phyloP scores from a whole-genome alignment of 1,284 basidiomycete genomes.

The Stereum hirsutum region DNA sequence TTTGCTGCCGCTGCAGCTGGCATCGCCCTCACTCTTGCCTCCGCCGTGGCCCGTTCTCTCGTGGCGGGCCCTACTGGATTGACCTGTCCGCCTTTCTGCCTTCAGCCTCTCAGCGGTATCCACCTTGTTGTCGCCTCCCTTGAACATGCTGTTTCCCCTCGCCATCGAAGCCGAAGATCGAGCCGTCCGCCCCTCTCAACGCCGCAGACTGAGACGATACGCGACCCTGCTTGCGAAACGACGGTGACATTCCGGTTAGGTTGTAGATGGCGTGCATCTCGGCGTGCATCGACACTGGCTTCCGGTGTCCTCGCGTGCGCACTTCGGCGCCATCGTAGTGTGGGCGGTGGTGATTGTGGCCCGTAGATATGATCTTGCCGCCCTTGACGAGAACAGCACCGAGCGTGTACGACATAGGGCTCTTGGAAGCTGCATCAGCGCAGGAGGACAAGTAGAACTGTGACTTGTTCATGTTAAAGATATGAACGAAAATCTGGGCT shows the following conservation, averaged over 20 bases:
- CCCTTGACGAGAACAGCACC: constrained; percentile 50
- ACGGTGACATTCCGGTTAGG: constrained; percentile 40
- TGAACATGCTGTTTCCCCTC: constrained; percentile 12
- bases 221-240: constrained; percentile 41
- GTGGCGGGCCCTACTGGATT: too few species aligned
- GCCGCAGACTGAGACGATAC: background rate
- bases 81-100: background rate
- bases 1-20: too few species aligned
- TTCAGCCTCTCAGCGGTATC: background rate
- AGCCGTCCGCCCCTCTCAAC: constrained; percentile 2
- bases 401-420: constrained; percentile 45
- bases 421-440: constrained; percentile 39
- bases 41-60: too few species aligned
- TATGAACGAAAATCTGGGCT: background rate
- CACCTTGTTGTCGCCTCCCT: background rate
- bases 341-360: constrained; percentile 45
- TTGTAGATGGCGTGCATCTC: constrained; percentile 54
- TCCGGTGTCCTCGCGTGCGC: constrained; percentile 30
- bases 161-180: constrained; percentile 13
- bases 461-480: constrained; percentile 34
- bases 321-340: constrained; percentile 42
- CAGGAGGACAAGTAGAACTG: constrained; percentile 47
- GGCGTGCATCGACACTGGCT: constrained; percentile 51
- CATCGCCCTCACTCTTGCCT: too few species aligned
- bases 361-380: constrained; percentile 43